These are phyloP conservation scores for Telfairia occidentalis DNA, from an alignment of 331 rosid species.

Conservation along the genomic window DNA sequence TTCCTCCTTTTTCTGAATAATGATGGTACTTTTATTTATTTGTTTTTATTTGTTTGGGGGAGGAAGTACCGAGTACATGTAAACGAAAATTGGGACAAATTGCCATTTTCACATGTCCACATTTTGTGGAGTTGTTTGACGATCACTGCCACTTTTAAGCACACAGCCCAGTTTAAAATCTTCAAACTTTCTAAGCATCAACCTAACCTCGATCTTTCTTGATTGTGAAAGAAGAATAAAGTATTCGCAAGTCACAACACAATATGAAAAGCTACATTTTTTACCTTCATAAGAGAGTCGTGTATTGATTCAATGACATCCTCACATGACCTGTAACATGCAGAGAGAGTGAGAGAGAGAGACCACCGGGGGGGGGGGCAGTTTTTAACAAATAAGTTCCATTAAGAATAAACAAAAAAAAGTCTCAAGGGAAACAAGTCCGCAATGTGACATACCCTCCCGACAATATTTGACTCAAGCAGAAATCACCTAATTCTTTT, in stretches of 20 bases:
- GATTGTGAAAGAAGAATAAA: neutral
- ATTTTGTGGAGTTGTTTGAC: neutral
- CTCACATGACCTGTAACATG: slow-evolving; percentile 64
- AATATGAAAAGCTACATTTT: slow-evolving; percentile 3
- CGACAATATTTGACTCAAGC: slow-evolving; percentile 78
- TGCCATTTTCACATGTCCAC: neutral
- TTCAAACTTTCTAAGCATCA: neutral
- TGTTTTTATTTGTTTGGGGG: neutral
- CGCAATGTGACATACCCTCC: slow-evolving; percentile 59
- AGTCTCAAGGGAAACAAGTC: neutral
- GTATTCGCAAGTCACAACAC: neutral
- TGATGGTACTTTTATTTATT: neutral
- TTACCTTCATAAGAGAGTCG: slow-evolving; percentile 70
- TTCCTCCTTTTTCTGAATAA: neutral
- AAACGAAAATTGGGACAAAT: neutral
- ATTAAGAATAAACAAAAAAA: neutral
- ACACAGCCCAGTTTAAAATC: neutral
- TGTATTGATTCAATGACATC: slow-evolving; percentile 93
- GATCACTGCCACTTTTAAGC: neutral
- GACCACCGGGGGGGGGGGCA: too few species aligned
- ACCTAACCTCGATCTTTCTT: neutral
- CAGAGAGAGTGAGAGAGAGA: slow-evolving; percentile 13
- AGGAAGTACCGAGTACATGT: neutral
- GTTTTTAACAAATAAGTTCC: neutral
- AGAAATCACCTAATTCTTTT: slow-evolving; percentile 86